Conservation (phyloP, 148 eudicot genomes). For the Vaccinium corymbosum region DNA sequence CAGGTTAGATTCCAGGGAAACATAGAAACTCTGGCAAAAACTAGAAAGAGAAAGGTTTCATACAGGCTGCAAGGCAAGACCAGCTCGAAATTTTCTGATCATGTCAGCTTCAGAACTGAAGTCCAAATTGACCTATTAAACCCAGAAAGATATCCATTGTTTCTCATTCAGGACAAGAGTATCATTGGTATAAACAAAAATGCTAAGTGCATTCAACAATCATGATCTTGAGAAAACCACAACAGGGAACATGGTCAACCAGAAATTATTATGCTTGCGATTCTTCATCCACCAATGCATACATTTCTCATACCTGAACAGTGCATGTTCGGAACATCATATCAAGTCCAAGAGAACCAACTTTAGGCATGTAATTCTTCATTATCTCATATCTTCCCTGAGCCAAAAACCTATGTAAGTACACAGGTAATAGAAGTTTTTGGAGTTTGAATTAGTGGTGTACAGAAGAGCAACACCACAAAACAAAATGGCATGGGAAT, state of each 20-base stretch:
- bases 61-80: conserved; percentile 98
- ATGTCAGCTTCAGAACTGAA: conserved; percentile 93
- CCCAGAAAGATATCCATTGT: conserved; percentile 5
- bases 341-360: conserved; percentile 94
- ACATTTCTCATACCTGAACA: conserved; percentile 65
- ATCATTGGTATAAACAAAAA: not conserved
- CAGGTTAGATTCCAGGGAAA: conserved; percentile 24
- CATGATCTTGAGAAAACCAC: not conserved
- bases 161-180: not conserved
- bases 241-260: not conserved
- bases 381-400: conserved; percentile 98
- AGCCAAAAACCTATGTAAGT: conserved; percentile 32
- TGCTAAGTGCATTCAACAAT: not conserved
- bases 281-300: not conserved
- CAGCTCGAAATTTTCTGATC: conserved; percentile 92
- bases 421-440: conserved; percentile 10
- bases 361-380: conserved; percentile 99
- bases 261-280: no score
- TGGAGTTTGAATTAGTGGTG: not conserved
- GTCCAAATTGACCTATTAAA: conserved; percentile 83
- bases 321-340: conserved; percentile 99
- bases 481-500: not conserved
- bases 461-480: not conserved
- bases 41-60: conserved; percentile 28
- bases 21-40: conserved; percentile 16